Percentiles rank a stretch among this genome's conserved stretches.
Conservation (phyloP, 2,329 filamentous ascomycete species). For the Amylocarpus encephaloides region DNA sequence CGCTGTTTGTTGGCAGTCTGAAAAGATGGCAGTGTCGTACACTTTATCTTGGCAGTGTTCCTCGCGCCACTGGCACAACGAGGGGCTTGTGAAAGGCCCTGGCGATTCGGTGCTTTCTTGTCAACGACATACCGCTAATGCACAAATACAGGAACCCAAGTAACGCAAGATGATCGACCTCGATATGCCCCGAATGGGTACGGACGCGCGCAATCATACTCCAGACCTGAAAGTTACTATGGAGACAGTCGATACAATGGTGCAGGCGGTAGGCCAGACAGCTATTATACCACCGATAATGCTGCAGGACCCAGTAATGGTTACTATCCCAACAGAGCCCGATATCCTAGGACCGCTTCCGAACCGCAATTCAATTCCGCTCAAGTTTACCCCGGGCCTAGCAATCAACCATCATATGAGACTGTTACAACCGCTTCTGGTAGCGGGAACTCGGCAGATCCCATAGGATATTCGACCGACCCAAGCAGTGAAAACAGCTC, state of each 20-base stretch:
- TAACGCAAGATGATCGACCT: conserved; percentile 25
- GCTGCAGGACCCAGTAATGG: conserved; percentile 25
- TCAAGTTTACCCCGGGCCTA: conserved; percentile 26
- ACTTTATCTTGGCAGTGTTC: conserved; percentile 4
- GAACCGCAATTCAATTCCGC: conserved; percentile 29
- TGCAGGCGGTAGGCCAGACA: conserved; percentile 38
- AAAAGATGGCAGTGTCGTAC: conserved; percentile 10
- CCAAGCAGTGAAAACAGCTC: conserved; percentile 89
- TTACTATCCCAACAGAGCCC: conserved; percentile 29
- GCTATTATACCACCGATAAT: conserved; percentile 33
- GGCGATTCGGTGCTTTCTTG: background rate
- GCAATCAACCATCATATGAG: conserved; percentile 58
- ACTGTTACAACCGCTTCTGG: conserved; percentile 74
- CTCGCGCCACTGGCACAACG: background rate
- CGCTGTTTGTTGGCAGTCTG: conserved; percentile 4
- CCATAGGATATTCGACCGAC: conserved; percentile 75
- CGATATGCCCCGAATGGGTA: conserved; percentile 30
- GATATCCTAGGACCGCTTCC: conserved; percentile 29
- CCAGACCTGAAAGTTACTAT: conserved; percentile 23
- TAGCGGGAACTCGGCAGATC: conserved; percentile 65
- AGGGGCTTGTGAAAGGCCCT: background rate
- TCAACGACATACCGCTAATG: conserved; percentile 14
- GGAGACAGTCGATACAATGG: conserved; percentile 32
- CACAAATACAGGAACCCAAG: conserved; percentile 27
- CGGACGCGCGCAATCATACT: conserved; percentile 29